Conservation (phyloP, 352 stramenopile genomes). For the Globisporangium okanoganense region DNA sequence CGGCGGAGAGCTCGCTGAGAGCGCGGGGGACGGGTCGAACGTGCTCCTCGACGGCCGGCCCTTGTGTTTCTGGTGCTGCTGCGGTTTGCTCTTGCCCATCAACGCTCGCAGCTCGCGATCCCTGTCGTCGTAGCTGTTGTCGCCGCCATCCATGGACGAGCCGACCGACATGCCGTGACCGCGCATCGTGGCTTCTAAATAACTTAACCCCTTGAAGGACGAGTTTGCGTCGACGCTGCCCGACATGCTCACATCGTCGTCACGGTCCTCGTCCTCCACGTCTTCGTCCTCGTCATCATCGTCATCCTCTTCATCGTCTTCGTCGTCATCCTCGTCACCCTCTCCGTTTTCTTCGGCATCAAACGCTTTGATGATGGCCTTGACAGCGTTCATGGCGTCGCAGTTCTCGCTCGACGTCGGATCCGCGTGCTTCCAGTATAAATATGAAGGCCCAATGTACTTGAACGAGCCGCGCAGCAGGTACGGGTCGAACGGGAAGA, state of each 20-base stretch:
- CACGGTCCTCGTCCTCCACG: conserved; percentile 32
- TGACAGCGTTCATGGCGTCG: conserved; percentile 54
- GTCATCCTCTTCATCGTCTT: conserved; percentile 42
- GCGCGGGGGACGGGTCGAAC: conserved; percentile 61
- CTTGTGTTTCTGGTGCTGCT: conserved; percentile 2
- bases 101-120: conserved; percentile 8
- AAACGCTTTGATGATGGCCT: conserved; percentile 56
- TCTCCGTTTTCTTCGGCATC: conserved; percentile 46
- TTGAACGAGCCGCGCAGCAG: conserved; percentile 91
- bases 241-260: conserved; percentile 47
- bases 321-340: conserved; percentile 25
- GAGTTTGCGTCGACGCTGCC: conserved; percentile 44
- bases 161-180: conserved; percentile 52
- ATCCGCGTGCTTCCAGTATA: conserved; percentile 92
- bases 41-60: conserved; percentile 32
- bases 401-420: conserved; percentile 70
- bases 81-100: conserved; percentile 13
- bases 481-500: conserved; percentile 98
- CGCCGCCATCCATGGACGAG: conserved; percentile 49
- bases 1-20: conserved; percentile 65
- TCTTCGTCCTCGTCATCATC: conserved; percentile 35
- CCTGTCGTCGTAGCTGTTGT: conserved; percentile 38
- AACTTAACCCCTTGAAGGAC: conserved; percentile 38
- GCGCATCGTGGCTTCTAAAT: conserved; percentile 46
- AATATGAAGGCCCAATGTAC: conserved; percentile 92